Percentiles rank a stretch among this genome's conserved stretches.
Evolutionary conservation across 2,329 filamentous ascomycete species (phyloP).

Genomic region (Microdochium trichocladiopsis): DNA sequence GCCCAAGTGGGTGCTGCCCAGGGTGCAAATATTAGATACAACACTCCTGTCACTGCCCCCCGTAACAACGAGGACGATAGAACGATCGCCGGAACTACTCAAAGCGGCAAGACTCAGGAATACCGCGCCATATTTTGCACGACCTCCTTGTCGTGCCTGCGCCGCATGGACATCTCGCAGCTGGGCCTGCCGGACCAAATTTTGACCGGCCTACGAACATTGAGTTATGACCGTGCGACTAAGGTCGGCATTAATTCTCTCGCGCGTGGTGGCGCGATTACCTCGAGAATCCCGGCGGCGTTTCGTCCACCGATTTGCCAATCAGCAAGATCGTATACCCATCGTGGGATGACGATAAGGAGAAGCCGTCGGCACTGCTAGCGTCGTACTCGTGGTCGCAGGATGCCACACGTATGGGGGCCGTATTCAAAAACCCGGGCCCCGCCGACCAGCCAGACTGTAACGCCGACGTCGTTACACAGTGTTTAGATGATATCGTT

Average conservation of each 20-base stretch:
- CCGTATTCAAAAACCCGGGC: slow-evolving; percentile 11
- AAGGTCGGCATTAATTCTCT: slow-evolving; percentile 27
- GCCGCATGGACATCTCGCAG: slow-evolving; percentile 17
- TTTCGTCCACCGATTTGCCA: slow-evolving; percentile 20
- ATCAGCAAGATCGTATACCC: slow-evolving; percentile 26
- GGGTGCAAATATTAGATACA: too few species aligned
- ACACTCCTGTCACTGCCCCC: too few species aligned
- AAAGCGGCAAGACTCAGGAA: too few species aligned
- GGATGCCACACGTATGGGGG: slow-evolving; percentile 23
- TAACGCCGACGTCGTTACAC: too few species aligned
- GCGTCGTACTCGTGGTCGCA: slow-evolving; percentile 27
- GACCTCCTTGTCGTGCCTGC: slow-evolving; percentile 18
- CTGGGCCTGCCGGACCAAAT: slow-evolving; percentile 11
- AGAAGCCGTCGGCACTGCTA: slow-evolving; percentile 21
- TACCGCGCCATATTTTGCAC: slow-evolving; percentile 24
- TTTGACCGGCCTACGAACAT: slow-evolving; percentile 19
- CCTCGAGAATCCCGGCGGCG: slow-evolving; percentile 19
- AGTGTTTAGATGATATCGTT: too few species aligned
- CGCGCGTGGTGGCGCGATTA: slow-evolving; percentile 22
- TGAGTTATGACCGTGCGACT: slow-evolving; percentile 19
- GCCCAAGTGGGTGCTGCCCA: too few species aligned
- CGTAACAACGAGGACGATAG: too few species aligned
- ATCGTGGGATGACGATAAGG: slow-evolving; percentile 22
- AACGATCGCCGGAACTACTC: too few species aligned
- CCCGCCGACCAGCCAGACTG: slow-evolving; percentile 1